Percentiles rank a stretch among this genome's conserved stretches.
These are phyloP conservation scores for Naganishia liquefaciens DNA, from an alignment of 1,284 basidiomycete genomes.

Conservation along the genomic window DNA sequence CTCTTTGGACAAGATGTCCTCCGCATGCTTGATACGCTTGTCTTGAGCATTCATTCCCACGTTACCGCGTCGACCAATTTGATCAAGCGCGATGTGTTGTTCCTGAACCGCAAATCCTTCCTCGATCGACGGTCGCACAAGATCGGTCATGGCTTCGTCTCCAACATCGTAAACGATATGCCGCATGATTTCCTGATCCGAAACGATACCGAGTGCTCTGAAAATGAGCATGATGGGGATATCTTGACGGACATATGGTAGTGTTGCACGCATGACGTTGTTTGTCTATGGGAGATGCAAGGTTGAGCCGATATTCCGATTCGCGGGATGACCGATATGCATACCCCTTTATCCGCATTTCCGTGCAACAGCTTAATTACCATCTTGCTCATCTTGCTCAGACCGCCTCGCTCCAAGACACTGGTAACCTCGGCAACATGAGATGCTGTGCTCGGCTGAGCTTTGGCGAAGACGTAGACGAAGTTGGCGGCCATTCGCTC, in stretches of 20 bases:
- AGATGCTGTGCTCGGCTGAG: conserved; percentile 91
- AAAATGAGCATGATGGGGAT: conserved; percentile 99
- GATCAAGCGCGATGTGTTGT: conserved; percentile 83
- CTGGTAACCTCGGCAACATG: conserved; percentile 97
- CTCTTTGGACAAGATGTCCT: conserved; percentile 98
- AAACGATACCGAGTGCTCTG: conserved; percentile 94
- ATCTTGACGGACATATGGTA: conserved; percentile 97
- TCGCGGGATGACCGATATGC: conserved; percentile 15
- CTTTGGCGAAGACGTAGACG: conserved; percentile 98
- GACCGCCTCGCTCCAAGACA: conserved; percentile 93
- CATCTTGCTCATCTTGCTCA: conserved; percentile 87
- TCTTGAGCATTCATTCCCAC: conserved; percentile 89
- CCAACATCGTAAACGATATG: conserved; percentile 99
- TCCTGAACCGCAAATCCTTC: conserved; percentile 98
- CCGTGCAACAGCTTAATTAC: conserved; percentile 83
- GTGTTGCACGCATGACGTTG: conserved; percentile 93
- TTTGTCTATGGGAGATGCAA: conserved; percentile 64
- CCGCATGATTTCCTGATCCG: conserved; percentile 94
- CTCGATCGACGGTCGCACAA: conserved; percentile 98
- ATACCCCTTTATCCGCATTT: conserved; percentile 34
- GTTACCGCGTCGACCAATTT: conserved; percentile 97
- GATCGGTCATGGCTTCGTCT: conserved; percentile 93
- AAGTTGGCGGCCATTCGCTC: conserved; percentile 99
- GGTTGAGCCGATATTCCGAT: conserved; percentile 3
- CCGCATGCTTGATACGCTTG: conserved; percentile 91